These are phyloP conservation scores for Fusarium concolor DNA, from an alignment of 2,329 filamentous ascomycete genomes.

Conservation along the genomic window DNA sequence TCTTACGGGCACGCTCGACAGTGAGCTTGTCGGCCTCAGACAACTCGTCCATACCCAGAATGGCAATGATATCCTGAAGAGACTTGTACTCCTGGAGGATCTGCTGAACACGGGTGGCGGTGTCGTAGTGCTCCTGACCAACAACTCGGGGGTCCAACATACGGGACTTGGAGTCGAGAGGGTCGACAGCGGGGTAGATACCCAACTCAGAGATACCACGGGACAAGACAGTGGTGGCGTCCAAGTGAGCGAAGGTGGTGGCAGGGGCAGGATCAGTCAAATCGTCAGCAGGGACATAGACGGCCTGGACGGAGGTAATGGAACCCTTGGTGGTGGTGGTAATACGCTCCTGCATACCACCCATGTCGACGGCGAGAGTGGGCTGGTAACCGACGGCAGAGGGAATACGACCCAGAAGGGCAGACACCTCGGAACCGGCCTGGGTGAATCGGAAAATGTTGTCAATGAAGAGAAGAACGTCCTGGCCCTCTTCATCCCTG, in stretches of 20 bases:
- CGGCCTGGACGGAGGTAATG: slow-evolving; percentile 99
- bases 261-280: slow-evolving; percentile 99
- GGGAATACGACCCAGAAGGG: slow-evolving; percentile 98
- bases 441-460: slow-evolving; percentile 99
- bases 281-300: slow-evolving; percentile 99
- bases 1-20: slow-evolving; percentile 99
- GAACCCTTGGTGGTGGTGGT: slow-evolving; percentile 99
- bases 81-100: slow-evolving; percentile 99
- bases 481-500: slow-evolving; percentile 80
- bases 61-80: slow-evolving; percentile 99
- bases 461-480: slow-evolving; percentile 99
- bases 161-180: slow-evolving; percentile 99
- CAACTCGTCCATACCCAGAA: slow-evolving; percentile 99
- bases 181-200: slow-evolving; percentile 99
- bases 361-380: slow-evolving; percentile 98
- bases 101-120: slow-evolving; percentile 94
- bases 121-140: slow-evolving; percentile 97
- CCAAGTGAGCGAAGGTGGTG: slow-evolving; percentile 99
- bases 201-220: slow-evolving; percentile 99
- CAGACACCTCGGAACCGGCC: slow-evolving; percentile 99
- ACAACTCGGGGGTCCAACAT: slow-evolving; percentile 99
- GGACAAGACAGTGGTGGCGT: slow-evolving; percentile 99
- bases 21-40: slow-evolving; percentile 99
- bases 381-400: slow-evolving; percentile 99
- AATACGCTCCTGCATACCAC: slow-evolving; percentile 99